Evolutionary conservation across 345 rosid species (phyloP).

Genomic region (Salix suchowensis): DNA sequence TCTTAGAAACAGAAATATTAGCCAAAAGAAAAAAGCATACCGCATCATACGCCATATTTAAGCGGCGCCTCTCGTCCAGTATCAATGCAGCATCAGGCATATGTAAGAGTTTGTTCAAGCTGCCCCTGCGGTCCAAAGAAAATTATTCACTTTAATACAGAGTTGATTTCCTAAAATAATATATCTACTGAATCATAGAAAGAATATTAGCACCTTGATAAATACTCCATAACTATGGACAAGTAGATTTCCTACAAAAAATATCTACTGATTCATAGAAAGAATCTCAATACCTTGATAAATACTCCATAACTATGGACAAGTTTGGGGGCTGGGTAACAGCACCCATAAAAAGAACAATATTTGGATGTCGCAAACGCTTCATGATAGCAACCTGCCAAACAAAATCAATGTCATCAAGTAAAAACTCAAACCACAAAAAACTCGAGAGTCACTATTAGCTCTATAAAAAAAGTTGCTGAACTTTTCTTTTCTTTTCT

Average conservation of each 20-base stretch:
- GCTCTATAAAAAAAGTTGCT: background rate
- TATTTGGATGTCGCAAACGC: constrained; percentile 31
- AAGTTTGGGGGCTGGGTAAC: constrained; percentile 25
- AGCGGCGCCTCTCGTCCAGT: constrained; percentile 14
- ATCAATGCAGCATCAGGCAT: constrained; percentile 9
- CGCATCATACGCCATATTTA: constrained; percentile 29
- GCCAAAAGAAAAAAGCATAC: constrained; percentile 6
- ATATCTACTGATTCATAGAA: background rate
- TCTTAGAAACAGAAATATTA: constrained; percentile 4
- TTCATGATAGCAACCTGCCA: constrained; percentile 27
- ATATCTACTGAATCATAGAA: background rate
- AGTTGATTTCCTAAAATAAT: background rate
- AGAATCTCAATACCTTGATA: constrained; percentile 17
- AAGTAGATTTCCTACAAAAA: constrained; percentile 3
- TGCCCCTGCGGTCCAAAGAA: constrained; percentile 15
- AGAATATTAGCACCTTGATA: constrained; percentile 16
- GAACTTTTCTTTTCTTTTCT: no score
- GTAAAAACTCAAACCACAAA: background rate
- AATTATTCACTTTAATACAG: background rate
- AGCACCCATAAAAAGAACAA: constrained; percentile 33
- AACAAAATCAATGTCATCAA: background rate
- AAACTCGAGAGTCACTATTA: background rate
- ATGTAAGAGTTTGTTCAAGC: constrained; percentile 25
- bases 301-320: constrained; percentile 29
- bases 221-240: constrained; percentile 28